Evolutionary conservation across 2,329 filamentous ascomycete genomes (phyloP), one percentile per base, ranked within the genome.

Genomic region (Ceratocystis huliohia): DNA sequence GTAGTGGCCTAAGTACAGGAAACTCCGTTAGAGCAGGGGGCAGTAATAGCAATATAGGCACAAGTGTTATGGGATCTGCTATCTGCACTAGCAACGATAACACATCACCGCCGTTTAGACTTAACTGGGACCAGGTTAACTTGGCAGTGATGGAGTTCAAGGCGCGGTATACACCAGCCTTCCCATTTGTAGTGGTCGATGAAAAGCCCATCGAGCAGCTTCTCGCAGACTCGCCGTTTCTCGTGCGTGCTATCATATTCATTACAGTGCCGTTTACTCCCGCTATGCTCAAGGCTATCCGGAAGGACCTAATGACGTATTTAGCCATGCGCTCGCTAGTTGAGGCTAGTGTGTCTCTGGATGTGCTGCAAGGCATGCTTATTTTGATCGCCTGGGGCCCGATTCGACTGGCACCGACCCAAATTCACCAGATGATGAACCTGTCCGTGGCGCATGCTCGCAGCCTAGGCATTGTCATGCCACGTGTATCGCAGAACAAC

Each of bases 341-440:
- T 1, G 73, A 75, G 67, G 75, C 76, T 20, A 74, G 79, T 48
- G 73, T 73, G 41, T 74, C 73, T 17, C 66, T 81, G 7, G 78
- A 80, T 66, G 70, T 79, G 2, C 73, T 81, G 1, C 79, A 81
- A 70, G 80, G 79, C 0, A 71, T 81, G 7, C 68, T 81, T 6
- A 73, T 80, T 56, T 75, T 76, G 50, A 72, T 80, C 65, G 74
- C 77, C 25, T 81, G 80, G 80, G 81, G 73, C 63, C 72, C 53
- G 66, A 62, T 48, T 17, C 45, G 66, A 13, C 44, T 67, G 45
- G 66, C 66, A 4, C 50, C 66, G 5, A 56, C 66, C 5, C 66
- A 67, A 62, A 67, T 59, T 7, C 66, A 67, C 57, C 66, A 67
- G 57, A 65, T 79, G n/a, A 74, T 74, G 6, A 75, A 78, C 57